Evolutionary conservation across 805 yeast species (phyloP), one percentile per base, ranked within the genome.

Genomic region (Lipomyces lipofer): DNA sequence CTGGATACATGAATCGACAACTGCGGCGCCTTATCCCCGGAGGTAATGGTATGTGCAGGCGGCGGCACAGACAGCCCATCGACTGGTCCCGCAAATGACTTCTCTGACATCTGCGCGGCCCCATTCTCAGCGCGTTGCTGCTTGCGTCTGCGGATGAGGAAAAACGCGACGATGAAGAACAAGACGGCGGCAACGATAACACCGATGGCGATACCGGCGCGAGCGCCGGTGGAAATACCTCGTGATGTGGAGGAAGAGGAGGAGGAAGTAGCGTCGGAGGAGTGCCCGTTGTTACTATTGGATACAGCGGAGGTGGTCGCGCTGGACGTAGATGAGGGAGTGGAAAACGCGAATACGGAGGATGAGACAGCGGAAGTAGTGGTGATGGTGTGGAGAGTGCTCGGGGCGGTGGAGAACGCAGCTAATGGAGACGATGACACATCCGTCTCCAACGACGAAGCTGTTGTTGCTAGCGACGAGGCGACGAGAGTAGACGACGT

Each of bases 201-300:
- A 15, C 59, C 62, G 27, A 58, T 51, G 44, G 55, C 52, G 36
- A 58, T 56, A 8, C 62, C 62, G 7, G 59, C 62, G 13, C 57
- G 57, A 12, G 55, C 58, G 21, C 61, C 62, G 13, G 55, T 33
- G 10, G 58, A 49, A 17, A 58, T 47, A n/a, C 53, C 38, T n/a
- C 49, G 43, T 4, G 51, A 42, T 22, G 76, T 77, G 17, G 89
- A 85, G 57, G 96, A 92, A 71, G 97, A 97, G 29, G 97, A 19
- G 52, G 3, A 5, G 22, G 36, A 42, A 21, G 25, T 13, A 13
- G 29, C 19, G 17, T 9, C 17, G 39, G 17, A 12, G 47, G 35
- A 4, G 21, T 12, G 8, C 43, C 43, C 36, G 30, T 32, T 28
- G 25, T 29, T 28, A 13, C 30, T 27, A 22, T 32, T 15, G 49